Conservation (phyloP, 495 filamentous ascomycete genomes). For the Talaromyces trachyspermus region DNA sequence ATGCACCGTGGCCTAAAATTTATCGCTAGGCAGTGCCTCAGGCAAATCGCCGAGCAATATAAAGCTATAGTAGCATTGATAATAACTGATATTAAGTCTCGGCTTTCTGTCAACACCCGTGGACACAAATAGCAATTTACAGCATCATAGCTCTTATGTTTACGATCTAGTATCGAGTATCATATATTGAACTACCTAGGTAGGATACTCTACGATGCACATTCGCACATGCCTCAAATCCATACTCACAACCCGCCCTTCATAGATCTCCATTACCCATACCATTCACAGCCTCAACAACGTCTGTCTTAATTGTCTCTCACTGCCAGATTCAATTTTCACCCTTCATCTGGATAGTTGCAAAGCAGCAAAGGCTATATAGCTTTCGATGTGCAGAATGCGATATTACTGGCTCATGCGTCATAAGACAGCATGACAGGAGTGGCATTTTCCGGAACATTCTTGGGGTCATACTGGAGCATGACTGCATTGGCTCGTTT, state of each 20-base stretch:
- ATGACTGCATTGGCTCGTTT: background rate
- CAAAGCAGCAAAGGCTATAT: background rate
- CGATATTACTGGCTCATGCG: conserved; percentile 1
- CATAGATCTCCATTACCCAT: background rate
- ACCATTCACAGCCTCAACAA: background rate
- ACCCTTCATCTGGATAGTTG: background rate
- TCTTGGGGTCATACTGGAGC: background rate
- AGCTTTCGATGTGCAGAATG: background rate
- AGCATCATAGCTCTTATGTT: no score
- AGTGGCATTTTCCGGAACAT: background rate
- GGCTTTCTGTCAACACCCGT: no score
- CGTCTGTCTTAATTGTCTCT: background rate
- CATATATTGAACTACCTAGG: no score
- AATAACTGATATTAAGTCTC: no score
- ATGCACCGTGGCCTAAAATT: no score
- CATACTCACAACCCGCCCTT: background rate
- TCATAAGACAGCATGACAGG: conserved; percentile 4
- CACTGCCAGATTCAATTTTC: background rate
- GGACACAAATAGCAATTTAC: no score
- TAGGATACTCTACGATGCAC: no score
- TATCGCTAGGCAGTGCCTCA: no score
- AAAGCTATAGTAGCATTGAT: no score
- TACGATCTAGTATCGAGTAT: no score
- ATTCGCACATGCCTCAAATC: no score
- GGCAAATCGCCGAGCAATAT: no score